These are phyloP conservation scores for Oryza brachyantha DNA, from an alignment of 176 grass and related monocot species.

Conservation along the genomic window DNA sequence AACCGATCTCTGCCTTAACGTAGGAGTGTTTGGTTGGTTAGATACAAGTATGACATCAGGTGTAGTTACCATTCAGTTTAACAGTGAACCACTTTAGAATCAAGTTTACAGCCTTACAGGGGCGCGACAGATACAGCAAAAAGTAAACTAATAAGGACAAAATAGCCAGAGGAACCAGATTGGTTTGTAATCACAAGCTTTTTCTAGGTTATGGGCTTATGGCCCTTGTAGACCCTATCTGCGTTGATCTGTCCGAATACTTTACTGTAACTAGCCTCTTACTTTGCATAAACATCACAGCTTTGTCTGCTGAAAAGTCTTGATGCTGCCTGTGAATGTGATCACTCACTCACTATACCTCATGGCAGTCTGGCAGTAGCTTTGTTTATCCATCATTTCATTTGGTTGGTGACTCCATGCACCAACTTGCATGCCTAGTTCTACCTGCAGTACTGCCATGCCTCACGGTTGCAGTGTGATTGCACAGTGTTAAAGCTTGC, in stretches of 20 bases:
- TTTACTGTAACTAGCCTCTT: not conserved
- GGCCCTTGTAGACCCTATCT: not conserved
- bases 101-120: no score
- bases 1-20: not conserved
- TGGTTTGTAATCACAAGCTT: not conserved
- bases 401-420: not conserved
- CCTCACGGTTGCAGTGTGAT: slow-evolving; percentile 10
- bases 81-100: not conserved
- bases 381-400: slow-evolving; percentile 21
- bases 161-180: not conserved
- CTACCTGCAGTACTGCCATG: not conserved
- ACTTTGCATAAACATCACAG: not conserved
- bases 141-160: not conserved
- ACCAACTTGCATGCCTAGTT: not conserved
- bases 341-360: not conserved
- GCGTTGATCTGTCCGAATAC: slow-evolving; percentile 1
- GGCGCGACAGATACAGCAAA: not conserved
- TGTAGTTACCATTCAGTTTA: not conserved
- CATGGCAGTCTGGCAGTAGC: not conserved
- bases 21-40: not conserved
- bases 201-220: not conserved
- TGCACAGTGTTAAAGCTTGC: slow-evolving; percentile 28
- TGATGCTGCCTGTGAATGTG: not conserved
- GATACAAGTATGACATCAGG: not conserved
- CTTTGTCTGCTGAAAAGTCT: not conserved